Evolutionary conservation across 352 stramenopile species (phyloP).

Genomic region (Nothophytophthora sp.): DNA sequence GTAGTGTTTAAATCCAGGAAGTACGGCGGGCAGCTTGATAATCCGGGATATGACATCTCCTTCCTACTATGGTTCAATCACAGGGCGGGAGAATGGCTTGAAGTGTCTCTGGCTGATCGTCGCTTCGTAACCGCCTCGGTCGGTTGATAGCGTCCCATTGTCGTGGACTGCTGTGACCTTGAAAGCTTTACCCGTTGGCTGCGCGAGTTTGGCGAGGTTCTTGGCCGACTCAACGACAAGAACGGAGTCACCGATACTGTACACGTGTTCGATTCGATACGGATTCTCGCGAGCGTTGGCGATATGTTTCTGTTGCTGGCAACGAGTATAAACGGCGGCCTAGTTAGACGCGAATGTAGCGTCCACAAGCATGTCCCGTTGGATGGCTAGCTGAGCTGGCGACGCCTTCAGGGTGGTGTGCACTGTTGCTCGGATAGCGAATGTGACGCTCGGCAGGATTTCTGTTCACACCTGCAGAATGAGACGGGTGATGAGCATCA

Average conservation of each 20-base stretch:
- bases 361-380: not conserved
- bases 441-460: not conserved
- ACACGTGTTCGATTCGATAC: not conserved
- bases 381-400: not conserved
- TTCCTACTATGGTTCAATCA: not conserved
- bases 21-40: too few relatives aligned
- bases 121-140: not conserved
- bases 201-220: slow-evolving; percentile 1
- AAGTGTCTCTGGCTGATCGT: not conserved
- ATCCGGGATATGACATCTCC: not conserved
- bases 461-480: slow-evolving; percentile 3
- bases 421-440: not conserved
- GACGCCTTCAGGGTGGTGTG: not conserved
- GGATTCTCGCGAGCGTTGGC: not conserved
- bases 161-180: not conserved
- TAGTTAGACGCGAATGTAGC: not conserved
- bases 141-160: slow-evolving; percentile 1
- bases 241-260: not conserved
- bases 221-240: not conserved
- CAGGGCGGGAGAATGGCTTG: not conserved
- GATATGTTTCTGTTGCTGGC: not conserved
- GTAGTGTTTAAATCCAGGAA: too few relatives aligned
- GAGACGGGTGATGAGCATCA: not conserved
- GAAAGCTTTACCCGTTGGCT: not conserved
- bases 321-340: not conserved